Conservation (phyloP, 2,329 filamentous ascomycete species). For the Penicillium capsulatum region DNA sequence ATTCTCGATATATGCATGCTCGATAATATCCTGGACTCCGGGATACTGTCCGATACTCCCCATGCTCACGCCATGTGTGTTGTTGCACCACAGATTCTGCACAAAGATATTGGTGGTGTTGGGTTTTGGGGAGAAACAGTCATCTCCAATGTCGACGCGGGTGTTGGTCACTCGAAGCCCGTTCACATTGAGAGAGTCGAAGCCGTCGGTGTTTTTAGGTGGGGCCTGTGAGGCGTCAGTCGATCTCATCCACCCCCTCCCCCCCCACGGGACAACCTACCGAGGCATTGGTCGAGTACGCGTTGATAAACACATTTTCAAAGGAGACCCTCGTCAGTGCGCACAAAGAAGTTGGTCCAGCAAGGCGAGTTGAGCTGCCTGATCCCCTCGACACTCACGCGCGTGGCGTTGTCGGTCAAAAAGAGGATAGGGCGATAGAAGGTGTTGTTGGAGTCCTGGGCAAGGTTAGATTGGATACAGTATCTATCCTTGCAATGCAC, state of each 20-base stretch:
- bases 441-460: slow-evolving; percentile 49
- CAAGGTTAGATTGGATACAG: slow-evolving; percentile 2
- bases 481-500: background rate
- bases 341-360: slow-evolving; percentile 62
- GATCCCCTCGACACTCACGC: slow-evolving; percentile 55
- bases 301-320: slow-evolving; percentile 53
- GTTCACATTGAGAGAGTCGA: slow-evolving; percentile 57
- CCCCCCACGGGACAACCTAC: too few relatives aligned
- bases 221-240: too few relatives aligned
- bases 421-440: slow-evolving; percentile 60
- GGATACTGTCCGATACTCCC: slow-evolving; percentile 57
- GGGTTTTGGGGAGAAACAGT: slow-evolving; percentile 59
- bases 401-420: slow-evolving; percentile 58
- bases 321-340: slow-evolving; percentile 54
- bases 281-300: slow-evolving; percentile 48
- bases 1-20: slow-evolving; percentile 57
- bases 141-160: slow-evolving; percentile 55
- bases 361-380: slow-evolving; percentile 59
- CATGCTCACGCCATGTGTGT: slow-evolving; percentile 56
- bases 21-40: slow-evolving; percentile 53
- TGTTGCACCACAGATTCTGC: slow-evolving; percentile 59
- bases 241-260: too few relatives aligned
- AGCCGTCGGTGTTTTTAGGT: slow-evolving; percentile 63
- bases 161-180: slow-evolving; percentile 50
- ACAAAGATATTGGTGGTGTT: slow-evolving; percentile 57